These are phyloP conservation scores for Erysimum cheiranthoides DNA, from an alignment of 345 rosid species.

Conservation along the genomic window DNA sequence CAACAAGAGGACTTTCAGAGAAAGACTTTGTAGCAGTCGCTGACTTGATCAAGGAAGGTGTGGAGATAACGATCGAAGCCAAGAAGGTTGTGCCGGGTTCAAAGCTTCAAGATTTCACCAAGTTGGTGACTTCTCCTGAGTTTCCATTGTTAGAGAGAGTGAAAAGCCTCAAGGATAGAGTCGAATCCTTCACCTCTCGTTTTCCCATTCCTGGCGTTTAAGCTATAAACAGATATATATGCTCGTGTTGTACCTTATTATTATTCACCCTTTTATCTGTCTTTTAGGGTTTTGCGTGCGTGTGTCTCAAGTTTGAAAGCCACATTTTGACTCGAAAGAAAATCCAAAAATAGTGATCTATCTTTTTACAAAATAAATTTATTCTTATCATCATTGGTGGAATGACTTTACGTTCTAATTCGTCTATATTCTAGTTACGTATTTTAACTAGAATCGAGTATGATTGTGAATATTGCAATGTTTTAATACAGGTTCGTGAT, in stretches of 20 bases:
- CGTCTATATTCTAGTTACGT: not conserved
- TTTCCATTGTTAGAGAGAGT: conserved; percentile 60
- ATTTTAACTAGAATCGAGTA: too few species aligned
- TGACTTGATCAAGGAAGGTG: conserved; percentile 78
- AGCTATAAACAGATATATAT: conserved; percentile 26
- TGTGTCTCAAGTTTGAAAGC: conserved; percentile 27
- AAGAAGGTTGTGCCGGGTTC: conserved; percentile 36
- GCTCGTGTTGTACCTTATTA: conserved; percentile 19
- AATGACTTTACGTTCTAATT: not conserved
- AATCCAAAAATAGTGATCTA: not conserved
- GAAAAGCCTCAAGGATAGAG: conserved; percentile 58
- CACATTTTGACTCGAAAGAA: not conserved
- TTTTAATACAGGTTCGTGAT: too few species aligned
- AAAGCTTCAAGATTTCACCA: conserved; percentile 75
- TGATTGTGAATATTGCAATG: too few species aligned
- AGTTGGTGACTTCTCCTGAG: too few species aligned
- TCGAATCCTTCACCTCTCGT: conserved; percentile 73
- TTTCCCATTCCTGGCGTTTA: conserved; percentile 84
- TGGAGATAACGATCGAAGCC: conserved; percentile 69
- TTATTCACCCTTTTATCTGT: not conserved
- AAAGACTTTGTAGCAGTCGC: conserved; percentile 70
- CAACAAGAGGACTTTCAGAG: conserved; percentile 79
- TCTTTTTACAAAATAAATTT: not conserved
- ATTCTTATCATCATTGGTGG: not conserved
- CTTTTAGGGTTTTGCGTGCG: conserved; percentile 3